These are phyloP conservation scores for Spathaspora gorwiae DNA, from an alignment of 805 yeast genomes.

Conservation along the genomic window DNA sequence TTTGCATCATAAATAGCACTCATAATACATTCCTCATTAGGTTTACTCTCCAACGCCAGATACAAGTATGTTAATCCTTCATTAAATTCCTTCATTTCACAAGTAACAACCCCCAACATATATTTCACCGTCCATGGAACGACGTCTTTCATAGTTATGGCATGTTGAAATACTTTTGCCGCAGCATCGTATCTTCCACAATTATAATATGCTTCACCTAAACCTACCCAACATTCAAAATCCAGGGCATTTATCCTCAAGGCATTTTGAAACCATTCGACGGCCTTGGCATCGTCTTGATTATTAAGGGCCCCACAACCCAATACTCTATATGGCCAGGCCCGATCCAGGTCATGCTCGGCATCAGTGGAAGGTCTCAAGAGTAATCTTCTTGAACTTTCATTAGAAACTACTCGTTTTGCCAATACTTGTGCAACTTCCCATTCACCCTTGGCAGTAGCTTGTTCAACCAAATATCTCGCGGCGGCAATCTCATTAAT, in stretches of 20 bases:
- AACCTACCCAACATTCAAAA: slow-evolving; percentile 81
- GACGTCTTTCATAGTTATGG: slow-evolving; percentile 46
- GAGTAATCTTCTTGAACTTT: slow-evolving; percentile 49
- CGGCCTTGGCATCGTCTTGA: slow-evolving; percentile 72
- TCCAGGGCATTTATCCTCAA: slow-evolving; percentile 65
- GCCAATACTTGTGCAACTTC: slow-evolving; percentile 74
- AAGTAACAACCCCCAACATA: slow-evolving; percentile 60
- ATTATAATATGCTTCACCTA: slow-evolving; percentile 91
- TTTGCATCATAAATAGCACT: slow-evolving; percentile 55
- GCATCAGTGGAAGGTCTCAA: slow-evolving; percentile 16
- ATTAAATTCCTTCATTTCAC: slow-evolving; percentile 62
- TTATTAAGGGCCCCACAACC: slow-evolving; percentile 73
- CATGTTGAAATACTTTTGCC: slow-evolving; percentile 70
- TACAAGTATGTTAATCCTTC: slow-evolving; percentile 50
- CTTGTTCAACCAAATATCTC: slow-evolving; percentile 61
- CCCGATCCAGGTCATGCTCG: slow-evolving; percentile 27
- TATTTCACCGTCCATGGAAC: slow-evolving; percentile 60
- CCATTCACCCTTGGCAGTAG: slow-evolving; percentile 74
- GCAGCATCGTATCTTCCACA: slow-evolving; percentile 89
- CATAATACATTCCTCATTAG: slow-evolving; percentile 45
- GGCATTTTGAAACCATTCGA: slow-evolving; percentile 85
- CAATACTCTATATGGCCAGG: slow-evolving; percentile 88
- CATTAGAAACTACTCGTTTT: slow-evolving; percentile 59
- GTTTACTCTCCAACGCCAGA: slow-evolving; percentile 36
- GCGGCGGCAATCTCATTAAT: slow-evolving; percentile 74